Conservation (phyloP, 192 early-diverging fungal species). For the Coemansia sp. region DNA sequence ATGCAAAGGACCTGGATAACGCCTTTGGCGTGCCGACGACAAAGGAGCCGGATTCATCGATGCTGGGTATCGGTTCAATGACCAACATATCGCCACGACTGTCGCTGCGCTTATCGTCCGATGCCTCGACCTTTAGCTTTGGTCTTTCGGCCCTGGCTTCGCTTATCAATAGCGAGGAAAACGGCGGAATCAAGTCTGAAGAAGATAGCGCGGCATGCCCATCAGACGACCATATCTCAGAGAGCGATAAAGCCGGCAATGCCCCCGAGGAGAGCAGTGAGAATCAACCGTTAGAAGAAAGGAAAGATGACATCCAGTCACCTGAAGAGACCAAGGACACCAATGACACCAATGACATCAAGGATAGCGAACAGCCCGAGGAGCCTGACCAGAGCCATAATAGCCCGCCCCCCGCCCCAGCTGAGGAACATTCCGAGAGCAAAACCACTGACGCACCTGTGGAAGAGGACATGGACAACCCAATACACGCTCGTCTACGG, state of each 20-base stretch:
- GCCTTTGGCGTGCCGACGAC: background rate
- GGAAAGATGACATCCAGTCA: background rate
- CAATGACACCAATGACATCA: too few relatives aligned
- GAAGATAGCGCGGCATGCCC: too few relatives aligned
- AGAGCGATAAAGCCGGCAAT: background rate
- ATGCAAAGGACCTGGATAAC: background rate
- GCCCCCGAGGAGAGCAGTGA: background rate
- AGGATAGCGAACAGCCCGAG: too few relatives aligned
- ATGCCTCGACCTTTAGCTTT: slow-evolving; percentile 33
- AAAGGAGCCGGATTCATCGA: background rate
- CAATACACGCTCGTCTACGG: slow-evolving; percentile 23
- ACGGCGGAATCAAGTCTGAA: background rate
- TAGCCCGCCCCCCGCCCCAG: background rate
- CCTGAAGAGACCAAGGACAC: too few relatives aligned
- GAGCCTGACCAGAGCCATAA: background rate
- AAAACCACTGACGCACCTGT: background rate
- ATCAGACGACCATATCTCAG: background rate
- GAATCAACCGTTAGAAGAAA: background rate
- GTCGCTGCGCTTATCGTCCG: slow-evolving; percentile 38
- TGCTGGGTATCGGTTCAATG: slow-evolving; percentile 13
- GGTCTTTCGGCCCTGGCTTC: slow-evolving; percentile 28
- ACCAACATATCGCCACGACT: slow-evolving; percentile 24
- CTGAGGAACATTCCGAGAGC: background rate
- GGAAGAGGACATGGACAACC: slow-evolving; percentile 15
- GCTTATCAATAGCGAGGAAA: background rate